Evolutionary conservation across 164 flowering plant species (phyloP).

Genomic region (Vitis labrusca): DNA sequence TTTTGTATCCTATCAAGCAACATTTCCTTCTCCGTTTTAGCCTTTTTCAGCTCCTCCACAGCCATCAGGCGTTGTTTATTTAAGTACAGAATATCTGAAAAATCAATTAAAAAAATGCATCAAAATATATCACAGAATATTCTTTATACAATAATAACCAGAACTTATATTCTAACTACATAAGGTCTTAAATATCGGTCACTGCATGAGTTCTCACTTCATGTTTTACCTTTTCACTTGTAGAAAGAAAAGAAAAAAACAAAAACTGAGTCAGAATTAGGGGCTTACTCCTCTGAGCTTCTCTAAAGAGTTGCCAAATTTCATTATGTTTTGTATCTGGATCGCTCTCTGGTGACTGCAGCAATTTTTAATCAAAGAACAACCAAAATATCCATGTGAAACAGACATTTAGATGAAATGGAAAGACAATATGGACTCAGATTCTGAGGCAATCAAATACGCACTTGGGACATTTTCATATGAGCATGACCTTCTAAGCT

Average conservation of each 20-base stretch:
- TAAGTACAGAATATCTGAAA: slow-evolving; percentile 65
- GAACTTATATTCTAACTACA: too few relatives aligned
- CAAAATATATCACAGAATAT: not conserved
- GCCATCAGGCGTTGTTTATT: slow-evolving; percentile 67
- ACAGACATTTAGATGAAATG: not conserved
- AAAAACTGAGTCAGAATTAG: slow-evolving; percentile 2
- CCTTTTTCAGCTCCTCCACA: slow-evolving; percentile 60
- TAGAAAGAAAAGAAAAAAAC: not conserved
- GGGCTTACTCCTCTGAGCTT: slow-evolving; percentile 71
- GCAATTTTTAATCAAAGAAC: slow-evolving; percentile 9
- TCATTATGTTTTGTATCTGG: slow-evolving; percentile 30
- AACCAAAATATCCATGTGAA: not conserved
- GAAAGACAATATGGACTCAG: not conserved
- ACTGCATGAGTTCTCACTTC: too few relatives aligned
- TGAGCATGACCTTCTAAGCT: slow-evolving; percentile 36
- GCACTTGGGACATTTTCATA: slow-evolving; percentile 31
- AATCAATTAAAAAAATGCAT: slow-evolving; percentile 5
- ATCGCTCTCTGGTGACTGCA: slow-evolving; percentile 22
- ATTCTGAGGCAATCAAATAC: not conserved
- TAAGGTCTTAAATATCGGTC: too few relatives aligned
- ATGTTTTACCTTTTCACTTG: too few relatives aligned
- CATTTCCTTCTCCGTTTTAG: slow-evolving; percentile 44
- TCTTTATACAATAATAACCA: too few relatives aligned
- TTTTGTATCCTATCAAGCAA: slow-evolving; percentile 50
- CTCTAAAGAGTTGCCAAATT: slow-evolving; percentile 66